Evolutionary conservation across 2,329 filamentous ascomycete species (phyloP), one percentile per base, ranked within the genome.

Genomic region (Clonostachys rhizophaga): DNA sequence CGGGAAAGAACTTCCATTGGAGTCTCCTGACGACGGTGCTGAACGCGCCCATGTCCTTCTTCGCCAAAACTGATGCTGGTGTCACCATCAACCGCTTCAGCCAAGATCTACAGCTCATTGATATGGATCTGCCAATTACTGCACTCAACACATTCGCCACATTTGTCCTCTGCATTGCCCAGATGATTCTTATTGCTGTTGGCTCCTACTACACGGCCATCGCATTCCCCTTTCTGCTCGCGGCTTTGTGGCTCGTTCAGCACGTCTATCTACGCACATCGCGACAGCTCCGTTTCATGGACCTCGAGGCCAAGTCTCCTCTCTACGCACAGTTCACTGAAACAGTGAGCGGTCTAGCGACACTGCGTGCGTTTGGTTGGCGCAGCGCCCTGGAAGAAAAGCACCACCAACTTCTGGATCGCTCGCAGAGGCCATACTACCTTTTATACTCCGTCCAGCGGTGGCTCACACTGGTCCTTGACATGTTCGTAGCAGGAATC

Each of bases 261-360:
- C 44, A 40, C 9, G 58, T 60, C 46, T 78, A 79, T 50, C 63
- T 79, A 0, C 64, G 72, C 2, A 79, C 76, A 1, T 78, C 75
- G 0, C 70, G 75, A 0, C 76, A 79, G 53, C 55, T 79, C 6
- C 67, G 77, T 7, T 67, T 75, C 33, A 63, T 79, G 24, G 77
- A 80, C 45, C 59, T 80, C 1, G 76, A 80, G 52, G 65, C 69
- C 18, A 72, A 72, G 51, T 66, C 67, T 1, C 72, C 74, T 1
- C 61, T 79, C 2, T 78, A 72, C 48, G 67, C 72, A 1, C 70
- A 77, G 16, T 76, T 78, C 49, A 62, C 65, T 9, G 77, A 79
- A 49, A 69, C 70, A 2, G 52, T 76, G 0, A 58, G 62, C 10
- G 76, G 75, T 1, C 50, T 79, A 1, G 55, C 65, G 1, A 78